phyloP scores from a whole-genome alignment of 2,329 filamentous ascomycete genomes.

The Fonsecaea pedrosoi region DNA sequence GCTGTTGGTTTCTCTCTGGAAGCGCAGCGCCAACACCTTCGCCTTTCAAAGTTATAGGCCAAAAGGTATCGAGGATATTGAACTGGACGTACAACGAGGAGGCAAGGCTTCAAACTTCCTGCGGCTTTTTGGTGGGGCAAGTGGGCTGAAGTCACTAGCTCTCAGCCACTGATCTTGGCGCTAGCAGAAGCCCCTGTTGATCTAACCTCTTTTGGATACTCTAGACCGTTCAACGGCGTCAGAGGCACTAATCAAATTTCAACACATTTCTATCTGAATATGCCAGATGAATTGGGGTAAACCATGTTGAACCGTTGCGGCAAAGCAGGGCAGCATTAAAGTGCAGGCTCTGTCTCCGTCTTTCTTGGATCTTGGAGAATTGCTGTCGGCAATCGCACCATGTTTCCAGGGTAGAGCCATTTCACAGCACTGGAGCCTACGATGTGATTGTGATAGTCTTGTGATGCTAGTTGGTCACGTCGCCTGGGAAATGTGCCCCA shows the following conservation, averaged over 20 bases:
- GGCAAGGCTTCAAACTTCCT: background rate
- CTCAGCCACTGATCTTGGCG: background rate
- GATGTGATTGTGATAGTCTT: background rate
- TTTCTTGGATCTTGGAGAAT: background rate
- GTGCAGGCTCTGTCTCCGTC: background rate
- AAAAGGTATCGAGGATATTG: background rate
- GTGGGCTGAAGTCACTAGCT: background rate
- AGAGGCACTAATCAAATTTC: background rate
- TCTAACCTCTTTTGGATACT: background rate
- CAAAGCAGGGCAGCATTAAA: background rate
- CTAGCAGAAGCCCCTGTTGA: background rate
- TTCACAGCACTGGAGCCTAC: background rate
- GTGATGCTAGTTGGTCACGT: background rate
- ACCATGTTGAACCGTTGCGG: background rate
- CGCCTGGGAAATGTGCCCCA: background rate
- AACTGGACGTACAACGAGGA: background rate
- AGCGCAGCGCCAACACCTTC: background rate
- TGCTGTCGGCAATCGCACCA: background rate
- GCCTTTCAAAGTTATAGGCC: background rate
- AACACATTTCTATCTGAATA: background rate
- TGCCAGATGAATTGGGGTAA: background rate
- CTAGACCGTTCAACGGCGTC: background rate
- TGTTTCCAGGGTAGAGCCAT: background rate
- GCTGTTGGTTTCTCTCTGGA: background rate
- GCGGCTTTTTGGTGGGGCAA: background rate